Base-by-base conservation (phyloP, 1,284 basidiomycete species). In the Cutaneotrichosporon sp. region DNA sequence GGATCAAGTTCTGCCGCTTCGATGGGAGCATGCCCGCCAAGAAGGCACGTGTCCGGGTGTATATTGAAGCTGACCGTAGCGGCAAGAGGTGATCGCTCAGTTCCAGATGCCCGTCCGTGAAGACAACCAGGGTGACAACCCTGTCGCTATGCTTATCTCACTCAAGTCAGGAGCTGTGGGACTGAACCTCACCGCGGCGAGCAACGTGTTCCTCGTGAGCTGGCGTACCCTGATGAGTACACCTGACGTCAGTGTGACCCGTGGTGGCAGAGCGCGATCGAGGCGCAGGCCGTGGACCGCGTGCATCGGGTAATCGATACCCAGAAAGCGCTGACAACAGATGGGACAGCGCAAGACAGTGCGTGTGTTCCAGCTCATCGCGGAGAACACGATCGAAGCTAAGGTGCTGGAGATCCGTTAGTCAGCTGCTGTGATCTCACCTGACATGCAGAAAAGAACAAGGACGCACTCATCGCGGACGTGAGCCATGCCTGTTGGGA, bases 331-430 rank as follows among this genome's bases (percentile, higher is more conserved):
- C 52, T 60, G 22, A 62, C 50, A 40, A 0, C 56, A 78, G 61
- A 91, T 92, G 69, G 91, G 91, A 11, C 91, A 92, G 77, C 89
- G 81, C 68, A 90, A 88, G 74, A 83, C 85, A 0, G 90, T 94
- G 40, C 87, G 89, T 64, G 91, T 94, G 16, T 94, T 91, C 74
- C 91, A 93, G 73, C 82, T 94, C 59, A 91, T 94, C 64, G 90
- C 91, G 0, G 90, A 92, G 71, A 85, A 92, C 69, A 94, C 92
- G 0, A 88, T 94, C 0, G 91, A 94, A 78, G 85, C 89, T 2
- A 91, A 90, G 78, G 90, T 90, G 49, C 83, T 94, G 56, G 90
- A 91, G 38, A 93, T 93, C 62, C 91, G 93, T 80, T 87, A 88
- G 73, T 85, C 83, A 16, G n/a, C 7, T 26, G 4, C 9, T 18